Percentiles rank a stretch among this genome's conserved stretches.
phyloP scores from a whole-genome alignment of 2,329 filamentous ascomycete species.

The Trichoderma pleuroti region DNA sequence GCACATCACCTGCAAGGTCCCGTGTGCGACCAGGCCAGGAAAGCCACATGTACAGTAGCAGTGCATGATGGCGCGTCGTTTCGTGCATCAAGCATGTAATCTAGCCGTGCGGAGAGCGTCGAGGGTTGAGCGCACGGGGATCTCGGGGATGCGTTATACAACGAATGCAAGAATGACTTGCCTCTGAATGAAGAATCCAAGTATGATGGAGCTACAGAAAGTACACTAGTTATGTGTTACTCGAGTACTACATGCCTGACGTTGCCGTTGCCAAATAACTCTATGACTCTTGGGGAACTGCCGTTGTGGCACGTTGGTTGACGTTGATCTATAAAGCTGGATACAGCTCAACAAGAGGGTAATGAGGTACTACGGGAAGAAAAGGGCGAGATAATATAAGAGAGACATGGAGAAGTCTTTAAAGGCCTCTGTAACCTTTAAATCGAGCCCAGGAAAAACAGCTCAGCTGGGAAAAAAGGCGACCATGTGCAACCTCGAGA shows the following conservation, averaged over 20 bases:
- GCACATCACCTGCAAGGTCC: background rate
- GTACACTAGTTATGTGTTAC: too few species aligned
- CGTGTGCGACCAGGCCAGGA: background rate
- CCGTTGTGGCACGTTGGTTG: background rate
- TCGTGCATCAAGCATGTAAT: background rate
- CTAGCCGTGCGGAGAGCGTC: background rate
- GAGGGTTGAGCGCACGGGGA: background rate
- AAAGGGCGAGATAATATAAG: background rate
- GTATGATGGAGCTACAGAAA: too few species aligned
- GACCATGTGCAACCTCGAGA: background rate
- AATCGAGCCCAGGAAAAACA: background rate
- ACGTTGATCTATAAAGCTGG: background rate
- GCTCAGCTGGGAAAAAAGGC: background rate
- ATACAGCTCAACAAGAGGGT: background rate
- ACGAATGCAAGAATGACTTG: background rate
- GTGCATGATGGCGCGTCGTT: background rate
- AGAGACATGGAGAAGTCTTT: background rate
- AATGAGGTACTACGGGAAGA: background rate
- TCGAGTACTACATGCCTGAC: background rate
- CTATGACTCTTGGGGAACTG: background rate
- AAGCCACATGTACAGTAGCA: background rate
- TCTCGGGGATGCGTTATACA: background rate
- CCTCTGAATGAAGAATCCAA: background rate
- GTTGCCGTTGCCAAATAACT: background rate
- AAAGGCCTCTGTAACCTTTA: background rate